A percentile compares a stretch with the other conserved stretches of the same genome.
phyloP scores from a whole-genome alignment of 139 green algal species.

The Micractinium conductrix region DNA sequence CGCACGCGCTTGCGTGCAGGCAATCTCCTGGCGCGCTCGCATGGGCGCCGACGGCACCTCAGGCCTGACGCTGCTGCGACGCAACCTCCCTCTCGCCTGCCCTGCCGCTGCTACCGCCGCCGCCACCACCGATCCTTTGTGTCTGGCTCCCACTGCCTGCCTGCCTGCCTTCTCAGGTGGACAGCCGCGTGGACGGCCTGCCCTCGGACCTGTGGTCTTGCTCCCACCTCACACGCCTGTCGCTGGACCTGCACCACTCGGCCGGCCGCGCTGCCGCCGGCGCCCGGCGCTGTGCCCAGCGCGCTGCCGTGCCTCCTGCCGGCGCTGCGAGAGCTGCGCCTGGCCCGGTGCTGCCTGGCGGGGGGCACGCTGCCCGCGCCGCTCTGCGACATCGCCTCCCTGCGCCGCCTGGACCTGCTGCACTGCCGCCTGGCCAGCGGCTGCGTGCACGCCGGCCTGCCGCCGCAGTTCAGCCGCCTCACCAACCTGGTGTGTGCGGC shows the following conservation, averaged over 20 bases:
- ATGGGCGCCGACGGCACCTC: too few species aligned
- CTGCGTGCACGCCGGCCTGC: background rate
- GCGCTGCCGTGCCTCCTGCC: background rate
- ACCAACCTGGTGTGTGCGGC: constrained; percentile 1
- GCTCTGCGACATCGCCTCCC: background rate
- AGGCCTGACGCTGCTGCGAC: background rate
- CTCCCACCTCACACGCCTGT: constrained; percentile 18
- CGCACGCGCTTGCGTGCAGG: background rate
- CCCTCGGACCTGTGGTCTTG: constrained; percentile 22
- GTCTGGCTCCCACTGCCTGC: background rate
- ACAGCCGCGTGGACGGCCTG: constrained; percentile 11
- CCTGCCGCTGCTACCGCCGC: background rate
- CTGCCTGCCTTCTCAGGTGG: background rate
- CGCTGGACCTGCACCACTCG: background rate
- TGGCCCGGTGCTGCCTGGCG: constrained; percentile 9
- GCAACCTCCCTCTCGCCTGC: background rate
- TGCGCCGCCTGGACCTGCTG: constrained; percentile 1
- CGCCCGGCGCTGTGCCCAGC: background rate
- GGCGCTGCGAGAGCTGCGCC: constrained; percentile 10
- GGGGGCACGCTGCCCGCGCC: constrained; percentile 3
- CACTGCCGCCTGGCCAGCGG: constrained; percentile 17
- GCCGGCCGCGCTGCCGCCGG: background rate
- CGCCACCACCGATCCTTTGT: background rate
- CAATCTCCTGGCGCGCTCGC: too few species aligned
- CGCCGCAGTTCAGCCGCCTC: background rate